These are phyloP conservation scores for Elsinoe perseae DNA, from an alignment of 2,329 filamentous ascomycete species.

Conservation along the genomic window DNA sequence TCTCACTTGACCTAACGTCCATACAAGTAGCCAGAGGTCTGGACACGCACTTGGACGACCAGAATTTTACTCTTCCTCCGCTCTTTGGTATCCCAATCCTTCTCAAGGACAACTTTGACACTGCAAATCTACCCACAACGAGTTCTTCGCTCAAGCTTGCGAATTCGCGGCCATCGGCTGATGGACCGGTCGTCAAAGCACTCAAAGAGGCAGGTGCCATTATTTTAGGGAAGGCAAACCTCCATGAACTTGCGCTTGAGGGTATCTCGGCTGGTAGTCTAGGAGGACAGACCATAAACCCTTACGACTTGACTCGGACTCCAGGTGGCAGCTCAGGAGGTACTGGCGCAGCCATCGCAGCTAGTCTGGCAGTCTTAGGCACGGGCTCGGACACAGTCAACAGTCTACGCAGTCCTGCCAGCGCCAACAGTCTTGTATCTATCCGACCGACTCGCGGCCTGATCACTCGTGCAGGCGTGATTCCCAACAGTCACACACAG, in stretches of 20 bases:
- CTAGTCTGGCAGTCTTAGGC: slow-evolving; percentile 48
- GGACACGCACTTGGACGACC: slow-evolving; percentile 40
- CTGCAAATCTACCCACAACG: slow-evolving; percentile 49
- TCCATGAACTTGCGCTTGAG: slow-evolving; percentile 58
- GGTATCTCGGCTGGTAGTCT: slow-evolving; percentile 55
- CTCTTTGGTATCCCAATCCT: slow-evolving; percentile 56
- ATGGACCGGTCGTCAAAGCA: slow-evolving; percentile 26
- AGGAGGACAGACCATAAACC: slow-evolving; percentile 58
- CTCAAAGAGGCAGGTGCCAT: slow-evolving; percentile 30
- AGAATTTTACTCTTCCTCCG: slow-evolving; percentile 41
- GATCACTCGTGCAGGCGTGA: slow-evolving; percentile 25
- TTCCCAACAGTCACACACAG: slow-evolving; percentile 29
- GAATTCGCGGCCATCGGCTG: slow-evolving; percentile 37
- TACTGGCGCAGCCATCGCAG: slow-evolving; percentile 52
- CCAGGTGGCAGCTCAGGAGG: slow-evolving; percentile 59
- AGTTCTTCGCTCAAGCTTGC: slow-evolving; percentile 47
- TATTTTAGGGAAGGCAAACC: slow-evolving; percentile 29
- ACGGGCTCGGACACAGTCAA: slow-evolving; percentile 44
- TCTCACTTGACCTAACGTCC: slow-evolving; percentile 45
- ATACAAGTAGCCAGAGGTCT: slow-evolving; percentile 43
- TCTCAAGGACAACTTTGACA: slow-evolving; percentile 59
- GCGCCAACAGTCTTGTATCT: slow-evolving; percentile 53
- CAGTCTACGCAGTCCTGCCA: slow-evolving; percentile 54
- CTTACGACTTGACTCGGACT: slow-evolving; percentile 58
- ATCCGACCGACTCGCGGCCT: slow-evolving; percentile 42